These are phyloP conservation scores for Glebionis coronaria DNA, from an alignment of 129 eudicot species.

Conservation along the genomic window DNA sequence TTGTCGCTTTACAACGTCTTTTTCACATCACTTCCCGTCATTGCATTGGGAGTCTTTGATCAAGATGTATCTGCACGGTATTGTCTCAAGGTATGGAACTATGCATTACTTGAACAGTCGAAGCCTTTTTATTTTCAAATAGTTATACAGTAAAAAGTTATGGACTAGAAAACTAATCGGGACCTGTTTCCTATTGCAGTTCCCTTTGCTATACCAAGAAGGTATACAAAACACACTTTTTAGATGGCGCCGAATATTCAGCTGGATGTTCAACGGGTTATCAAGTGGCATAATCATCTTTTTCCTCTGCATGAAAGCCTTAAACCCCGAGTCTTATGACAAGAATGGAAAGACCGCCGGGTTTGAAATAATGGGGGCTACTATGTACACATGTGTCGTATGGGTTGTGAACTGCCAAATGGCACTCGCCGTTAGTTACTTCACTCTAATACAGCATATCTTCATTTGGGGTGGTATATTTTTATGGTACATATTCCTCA, in stretches of 20 bases:
- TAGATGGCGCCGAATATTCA: slow-evolving; percentile 58
- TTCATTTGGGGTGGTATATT: slow-evolving; percentile 55
- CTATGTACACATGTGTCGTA: slow-evolving; percentile 56
- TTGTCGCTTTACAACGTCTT: slow-evolving; percentile 51
- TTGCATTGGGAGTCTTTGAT: slow-evolving; percentile 71
- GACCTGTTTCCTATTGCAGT: slow-evolving; percentile 29
- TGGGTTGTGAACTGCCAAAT: slow-evolving; percentile 73
- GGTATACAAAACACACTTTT: slow-evolving; percentile 60
- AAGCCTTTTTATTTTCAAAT: background rate
- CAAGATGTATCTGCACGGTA: slow-evolving; percentile 57
- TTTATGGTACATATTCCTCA: slow-evolving; percentile 56
- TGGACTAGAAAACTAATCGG: no score
- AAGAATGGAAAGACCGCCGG: slow-evolving; percentile 46
- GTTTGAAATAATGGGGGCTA: slow-evolving; percentile 45
- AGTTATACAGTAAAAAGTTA: no score
- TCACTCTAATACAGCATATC: slow-evolving; percentile 55
- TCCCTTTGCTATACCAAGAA: slow-evolving; percentile 62
- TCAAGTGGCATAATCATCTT: slow-evolving; percentile 44
- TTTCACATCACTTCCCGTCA: slow-evolving; percentile 62
- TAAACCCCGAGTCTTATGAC: slow-evolving; percentile 53
- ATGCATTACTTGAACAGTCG: background rate
- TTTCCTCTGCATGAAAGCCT: slow-evolving; percentile 46
- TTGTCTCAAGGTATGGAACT: slow-evolving; percentile 58
- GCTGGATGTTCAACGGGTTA: slow-evolving; percentile 59
- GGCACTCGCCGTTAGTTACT: slow-evolving; percentile 57